Evolutionary conservation across 108 stramenopile species (phyloP).

Genomic region (Chaetoceros muelleri): DNA sequence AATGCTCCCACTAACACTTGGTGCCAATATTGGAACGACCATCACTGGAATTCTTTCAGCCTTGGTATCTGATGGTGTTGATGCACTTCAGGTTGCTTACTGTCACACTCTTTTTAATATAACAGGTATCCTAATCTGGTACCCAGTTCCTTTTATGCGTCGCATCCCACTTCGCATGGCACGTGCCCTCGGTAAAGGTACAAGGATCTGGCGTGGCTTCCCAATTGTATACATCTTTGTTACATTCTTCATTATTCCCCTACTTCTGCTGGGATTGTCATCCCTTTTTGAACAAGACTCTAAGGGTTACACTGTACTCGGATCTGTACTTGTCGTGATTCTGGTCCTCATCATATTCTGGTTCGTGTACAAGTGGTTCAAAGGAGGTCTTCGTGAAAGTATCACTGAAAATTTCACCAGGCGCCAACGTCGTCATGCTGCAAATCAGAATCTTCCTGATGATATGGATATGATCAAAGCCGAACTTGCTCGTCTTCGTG

Average conservation of each 20-base stretch:
- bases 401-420: constrained; percentile 23
- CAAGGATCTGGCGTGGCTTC: constrained; percentile 42
- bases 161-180: constrained; percentile 47
- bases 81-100: constrained; percentile 48
- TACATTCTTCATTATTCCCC: constrained; percentile 52
- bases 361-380: constrained; percentile 35
- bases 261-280: constrained; percentile 46
- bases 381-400: constrained; percentile 42
- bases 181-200: constrained; percentile 42
- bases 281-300: constrained; percentile 36
- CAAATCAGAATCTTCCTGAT: constrained; percentile 26
- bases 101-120: constrained; percentile 64
- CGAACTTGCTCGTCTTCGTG: constrained; percentile 16
- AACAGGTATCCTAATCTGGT: constrained; percentile 55
- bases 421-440: constrained; percentile 24
- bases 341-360: constrained; percentile 18
- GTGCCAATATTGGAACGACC: constrained; percentile 85
- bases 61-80: constrained; percentile 31
- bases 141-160: constrained; percentile 76
- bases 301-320: constrained; percentile 56
- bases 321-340: constrained; percentile 36
- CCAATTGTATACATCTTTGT: constrained; percentile 60
- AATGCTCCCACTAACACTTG: constrained; percentile 80
- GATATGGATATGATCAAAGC: constrained; percentile 38
- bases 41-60: constrained; percentile 54